phyloP scores from a whole-genome alignment of 129 eudicot genomes.

The Artemisia tridentata region DNA sequence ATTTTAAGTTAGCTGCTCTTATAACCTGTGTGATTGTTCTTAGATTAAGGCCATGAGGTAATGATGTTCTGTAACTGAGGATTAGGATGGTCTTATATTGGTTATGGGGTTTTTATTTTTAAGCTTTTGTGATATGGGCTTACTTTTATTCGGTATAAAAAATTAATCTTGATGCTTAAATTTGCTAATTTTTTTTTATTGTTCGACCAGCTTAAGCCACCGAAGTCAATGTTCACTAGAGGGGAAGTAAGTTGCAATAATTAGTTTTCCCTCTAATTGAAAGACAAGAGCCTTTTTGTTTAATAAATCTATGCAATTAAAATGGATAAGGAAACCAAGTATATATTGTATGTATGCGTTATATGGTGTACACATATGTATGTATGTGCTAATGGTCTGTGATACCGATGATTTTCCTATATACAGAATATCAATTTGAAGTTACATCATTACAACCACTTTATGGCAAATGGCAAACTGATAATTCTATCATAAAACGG shows the following conservation, averaged over 20 bases:
- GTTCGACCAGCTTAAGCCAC: too few species aligned
- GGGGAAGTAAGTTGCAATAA: not conserved
- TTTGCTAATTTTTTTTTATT: too few species aligned
- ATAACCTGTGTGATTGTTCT: too few species aligned
- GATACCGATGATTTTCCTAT: not conserved
- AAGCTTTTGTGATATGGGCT: too few species aligned
- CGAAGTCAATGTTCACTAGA: too few species aligned
- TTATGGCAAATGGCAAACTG: not conserved
- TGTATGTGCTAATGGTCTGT: not conserved
- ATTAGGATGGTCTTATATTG: too few species aligned
- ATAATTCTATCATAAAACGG: slow-evolving; percentile 9
- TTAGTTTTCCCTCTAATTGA: not conserved
- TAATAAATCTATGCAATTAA: not conserved
- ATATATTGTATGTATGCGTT: not conserved
- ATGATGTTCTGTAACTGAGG: too few species aligned
- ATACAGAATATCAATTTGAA: not conserved
- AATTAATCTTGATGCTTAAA: too few species aligned
- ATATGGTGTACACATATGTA: not conserved
- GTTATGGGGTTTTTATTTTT: too few species aligned
- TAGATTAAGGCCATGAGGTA: too few species aligned
- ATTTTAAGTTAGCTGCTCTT: too few species aligned
- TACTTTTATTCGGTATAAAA: too few species aligned
- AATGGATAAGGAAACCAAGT: not conserved
- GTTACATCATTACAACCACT: not conserved
- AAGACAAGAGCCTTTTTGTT: not conserved